A percentile compares a stretch with the other conserved stretches of the same genome.
Evolutionary conservation across 495 filamentous ascomycete species (phyloP).

Genomic region (Aspergillus mulundensis): DNA sequence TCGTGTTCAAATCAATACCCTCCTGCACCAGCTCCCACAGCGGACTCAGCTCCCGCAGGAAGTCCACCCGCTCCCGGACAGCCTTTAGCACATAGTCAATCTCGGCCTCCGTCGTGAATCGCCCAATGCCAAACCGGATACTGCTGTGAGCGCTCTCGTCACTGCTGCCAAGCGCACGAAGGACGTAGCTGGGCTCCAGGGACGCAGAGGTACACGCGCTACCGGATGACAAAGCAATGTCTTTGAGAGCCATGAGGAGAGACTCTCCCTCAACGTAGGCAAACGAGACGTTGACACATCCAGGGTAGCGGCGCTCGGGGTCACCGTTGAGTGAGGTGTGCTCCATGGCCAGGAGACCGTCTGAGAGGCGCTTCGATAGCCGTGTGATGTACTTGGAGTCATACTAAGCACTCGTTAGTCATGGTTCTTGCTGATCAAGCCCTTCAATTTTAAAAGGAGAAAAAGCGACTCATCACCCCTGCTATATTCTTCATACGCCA

Average conservation of each 20-base stretch:
- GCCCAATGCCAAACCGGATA: conserved; percentile 95
- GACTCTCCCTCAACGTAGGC: conserved; percentile 98
- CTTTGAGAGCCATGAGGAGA: conserved; percentile 95
- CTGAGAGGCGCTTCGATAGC: conserved; percentile 77
- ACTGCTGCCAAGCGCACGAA: conserved; percentile 88
- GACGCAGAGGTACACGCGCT: conserved; percentile 97
- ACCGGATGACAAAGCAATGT: conserved; percentile 94
- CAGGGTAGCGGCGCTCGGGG: conserved; percentile 78
- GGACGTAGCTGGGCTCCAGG: conserved; percentile 91
- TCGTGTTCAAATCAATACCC: conserved; percentile 89
- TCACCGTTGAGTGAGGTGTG: conserved; percentile 92
- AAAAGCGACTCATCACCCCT: conserved; percentile 46
- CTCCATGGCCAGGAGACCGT: conserved; percentile 80
- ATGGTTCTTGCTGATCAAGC: too few relatives aligned
- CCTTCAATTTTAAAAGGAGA: neutral
- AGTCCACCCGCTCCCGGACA: conserved; percentile 80
- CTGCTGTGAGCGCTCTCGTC: conserved; percentile 97
- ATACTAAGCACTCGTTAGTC: conserved; percentile 55
- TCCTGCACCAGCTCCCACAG: conserved; percentile 99
- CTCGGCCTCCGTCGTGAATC: conserved; percentile 91
- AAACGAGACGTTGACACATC: conserved; percentile 97
- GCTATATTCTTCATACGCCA: conserved; percentile 45
- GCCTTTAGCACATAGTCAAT: conserved; percentile 98
- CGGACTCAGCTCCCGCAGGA: conserved; percentile 91
- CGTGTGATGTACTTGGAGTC: conserved; percentile 77